These are phyloP conservation scores for Lizonia empirigonia DNA, from an alignment of 2,329 filamentous ascomycete species.

Conservation along the genomic window DNA sequence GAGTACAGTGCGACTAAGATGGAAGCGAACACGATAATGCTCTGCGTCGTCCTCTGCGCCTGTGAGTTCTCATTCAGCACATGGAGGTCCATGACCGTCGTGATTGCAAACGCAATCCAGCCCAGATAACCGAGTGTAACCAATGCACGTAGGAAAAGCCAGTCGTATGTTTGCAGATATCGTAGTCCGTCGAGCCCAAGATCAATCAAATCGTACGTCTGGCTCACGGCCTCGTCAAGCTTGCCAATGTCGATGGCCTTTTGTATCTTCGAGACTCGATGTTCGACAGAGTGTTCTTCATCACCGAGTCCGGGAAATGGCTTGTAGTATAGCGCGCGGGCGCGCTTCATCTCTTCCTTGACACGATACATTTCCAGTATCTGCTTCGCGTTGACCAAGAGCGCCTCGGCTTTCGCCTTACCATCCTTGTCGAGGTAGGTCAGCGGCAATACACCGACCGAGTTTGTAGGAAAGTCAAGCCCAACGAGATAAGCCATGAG, in stretches of 20 bases:
- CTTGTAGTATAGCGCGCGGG: conserved; percentile 74
- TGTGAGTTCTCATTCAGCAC: conserved; percentile 74
- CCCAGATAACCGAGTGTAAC: conserved; percentile 91
- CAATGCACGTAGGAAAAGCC: conserved; percentile 89
- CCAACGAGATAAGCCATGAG: conserved; percentile 94
- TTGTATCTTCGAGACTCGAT: conserved; percentile 71
- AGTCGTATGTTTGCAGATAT: conserved; percentile 97
- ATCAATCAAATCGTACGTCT: conserved; percentile 77
- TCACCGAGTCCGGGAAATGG: conserved; percentile 75
- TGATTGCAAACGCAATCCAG: conserved; percentile 92
- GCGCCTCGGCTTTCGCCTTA: conserved; percentile 80
- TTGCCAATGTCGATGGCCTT: conserved; percentile 68
- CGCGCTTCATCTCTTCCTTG: conserved; percentile 84
- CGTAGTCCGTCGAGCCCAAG: conserved; percentile 80
- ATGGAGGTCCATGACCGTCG: conserved; percentile 85
- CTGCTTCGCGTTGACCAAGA: conserved; percentile 80
- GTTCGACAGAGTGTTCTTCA: conserved; percentile 65
- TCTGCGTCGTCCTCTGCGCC: conserved; percentile 65
- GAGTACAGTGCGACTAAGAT: conserved; percentile 77
- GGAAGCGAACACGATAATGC: conserved; percentile 73
- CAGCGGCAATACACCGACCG: conserved; percentile 88
- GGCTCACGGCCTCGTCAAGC: conserved; percentile 77
- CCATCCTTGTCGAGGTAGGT: conserved; percentile 75
- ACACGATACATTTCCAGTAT: conserved; percentile 96
- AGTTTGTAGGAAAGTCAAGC: conserved; percentile 91